A percentile compares a stretch with the other conserved stretches of the same genome.
These are phyloP conservation scores for Geotrichum australiense DNA, from an alignment of 1,139 yeast genomes.

Conservation along the genomic window DNA sequence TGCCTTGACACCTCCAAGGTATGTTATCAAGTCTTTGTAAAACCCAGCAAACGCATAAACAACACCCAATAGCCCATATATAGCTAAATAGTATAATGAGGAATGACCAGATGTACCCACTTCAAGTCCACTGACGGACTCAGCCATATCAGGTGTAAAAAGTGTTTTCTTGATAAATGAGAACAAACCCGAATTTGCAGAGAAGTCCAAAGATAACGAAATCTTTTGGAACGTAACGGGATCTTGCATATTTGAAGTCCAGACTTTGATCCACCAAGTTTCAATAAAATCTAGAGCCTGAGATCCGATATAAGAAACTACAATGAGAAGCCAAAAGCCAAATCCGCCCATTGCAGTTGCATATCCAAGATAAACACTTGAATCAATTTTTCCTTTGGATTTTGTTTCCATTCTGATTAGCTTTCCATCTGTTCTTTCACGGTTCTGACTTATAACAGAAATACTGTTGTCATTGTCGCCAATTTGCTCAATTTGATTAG, in stretches of 20 bases:
- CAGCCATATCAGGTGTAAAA: neutral
- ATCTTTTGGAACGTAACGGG: neutral
- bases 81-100: conserved; percentile 51
- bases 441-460: too few relatives aligned
- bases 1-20: conserved; percentile 68
- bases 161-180: neutral
- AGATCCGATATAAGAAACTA: conserved; percentile 44
- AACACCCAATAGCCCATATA: conserved; percentile 67
- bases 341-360: conserved; percentile 58
- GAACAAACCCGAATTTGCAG: neutral
- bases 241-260: conserved; percentile 43
- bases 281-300: conserved; percentile 57
- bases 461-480: too few relatives aligned
- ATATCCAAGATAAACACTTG: conserved; percentile 63
- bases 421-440: conserved; percentile 41
- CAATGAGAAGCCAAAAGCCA: conserved; percentile 43
- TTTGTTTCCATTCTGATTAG: conserved; percentile 74
- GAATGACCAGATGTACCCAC: conserved; percentile 20
- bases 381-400: conserved; percentile 73
- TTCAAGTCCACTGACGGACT: neutral
- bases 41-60: conserved; percentile 50
- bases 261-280: conserved; percentile 78
- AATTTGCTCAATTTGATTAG: too few relatives aligned
- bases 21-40: conserved; percentile 52
- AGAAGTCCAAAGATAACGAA: neutral